Evolutionary conservation across 169 alveolate genomes (phyloP), one percentile per base, ranked within the genome.

Genomic region (Theileria orientalis): DNA sequence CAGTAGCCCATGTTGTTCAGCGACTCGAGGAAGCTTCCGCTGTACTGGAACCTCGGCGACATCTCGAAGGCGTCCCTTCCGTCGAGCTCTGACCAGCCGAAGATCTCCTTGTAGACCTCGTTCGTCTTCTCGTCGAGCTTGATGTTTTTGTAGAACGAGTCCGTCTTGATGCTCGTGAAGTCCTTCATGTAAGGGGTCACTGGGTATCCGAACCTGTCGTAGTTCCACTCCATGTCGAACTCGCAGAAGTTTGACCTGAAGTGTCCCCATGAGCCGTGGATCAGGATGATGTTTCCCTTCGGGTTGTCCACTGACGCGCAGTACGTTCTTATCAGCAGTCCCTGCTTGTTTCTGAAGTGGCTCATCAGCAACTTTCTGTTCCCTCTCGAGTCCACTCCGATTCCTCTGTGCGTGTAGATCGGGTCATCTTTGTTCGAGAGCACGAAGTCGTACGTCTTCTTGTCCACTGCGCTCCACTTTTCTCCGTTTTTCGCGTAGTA

Each of bases 211-310:
- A 70, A 37, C 33, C 49, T 62, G 32, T 76, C 59, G 54, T 46
- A 44, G 68, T 66, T 66, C 83, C 86, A 64, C 25, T 61, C 62
- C 42, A 82, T 66, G 69, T 86, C 77, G 69, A 74, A 85, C 19
- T 62, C 73, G 41, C 82, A 30, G 70, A 82, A 86, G 21, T 80
- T 84, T 29, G 85, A 67, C 25, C 84, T 76, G 49, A 76, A 69
- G 57, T 86, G 87, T 3, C 83, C 46, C 54, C 85, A 67, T 1
- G 75, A 35, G 13, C 92, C 92, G 62, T 86, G 92, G 3, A 76
- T 73, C 60, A 83, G 51, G 19, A 86, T 74, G 42, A 86, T 40
- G 42, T 57, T 41, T 8, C 88, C 92, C 54, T 72, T 61, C 13
- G 92, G 86, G 67, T 86, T 51, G 25, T 69, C 69, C 3, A 86